Evolutionary conservation across 164 flowering plant genomes (phyloP).

Genomic region (Euptelea pleiosperma): DNA sequence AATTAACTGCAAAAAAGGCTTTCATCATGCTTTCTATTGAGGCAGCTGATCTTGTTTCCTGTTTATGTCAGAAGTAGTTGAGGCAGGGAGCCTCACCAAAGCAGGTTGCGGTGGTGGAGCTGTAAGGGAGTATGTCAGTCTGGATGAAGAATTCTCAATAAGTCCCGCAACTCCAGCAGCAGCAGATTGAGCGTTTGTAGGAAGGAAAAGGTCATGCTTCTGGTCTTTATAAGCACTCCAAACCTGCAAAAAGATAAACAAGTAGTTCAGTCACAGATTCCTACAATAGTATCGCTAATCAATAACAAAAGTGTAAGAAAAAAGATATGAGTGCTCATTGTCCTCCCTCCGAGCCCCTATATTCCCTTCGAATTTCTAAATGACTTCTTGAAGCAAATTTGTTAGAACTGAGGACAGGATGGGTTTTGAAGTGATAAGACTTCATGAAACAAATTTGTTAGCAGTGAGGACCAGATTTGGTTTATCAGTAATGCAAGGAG

Average conservation of each 20-base stretch:
- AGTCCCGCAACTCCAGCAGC: constrained; percentile 98
- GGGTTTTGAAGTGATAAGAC: too few species aligned
- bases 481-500: too few species aligned
- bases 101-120: constrained; percentile 66
- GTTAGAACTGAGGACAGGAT: too few species aligned
- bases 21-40: constrained; percentile 5
- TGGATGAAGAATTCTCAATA: constrained; percentile 81
- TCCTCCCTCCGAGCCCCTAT: too few species aligned
- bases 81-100: constrained; percentile 34
- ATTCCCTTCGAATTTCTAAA: too few species aligned
- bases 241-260: constrained; percentile 49
- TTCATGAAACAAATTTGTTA: too few species aligned
- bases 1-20: neutral
- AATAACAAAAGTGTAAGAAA: too few species aligned
- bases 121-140: constrained; percentile 70
- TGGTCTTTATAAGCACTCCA: constrained; percentile 99
- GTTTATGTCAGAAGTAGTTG: constrained; percentile 31
- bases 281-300: too few species aligned
- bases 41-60: constrained; percentile 35
- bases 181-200: constrained; percentile 94
- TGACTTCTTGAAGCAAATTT: too few species aligned
- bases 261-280: neutral
- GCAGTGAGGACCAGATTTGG: too few species aligned
- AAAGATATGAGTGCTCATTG: too few species aligned
- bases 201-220: constrained; percentile 97